A percentile compares a stretch with the other conserved stretches of the same genome.
Evolutionary conservation across 169 alveolate genomes (phyloP).

Genomic region (Theileria equi): DNA sequence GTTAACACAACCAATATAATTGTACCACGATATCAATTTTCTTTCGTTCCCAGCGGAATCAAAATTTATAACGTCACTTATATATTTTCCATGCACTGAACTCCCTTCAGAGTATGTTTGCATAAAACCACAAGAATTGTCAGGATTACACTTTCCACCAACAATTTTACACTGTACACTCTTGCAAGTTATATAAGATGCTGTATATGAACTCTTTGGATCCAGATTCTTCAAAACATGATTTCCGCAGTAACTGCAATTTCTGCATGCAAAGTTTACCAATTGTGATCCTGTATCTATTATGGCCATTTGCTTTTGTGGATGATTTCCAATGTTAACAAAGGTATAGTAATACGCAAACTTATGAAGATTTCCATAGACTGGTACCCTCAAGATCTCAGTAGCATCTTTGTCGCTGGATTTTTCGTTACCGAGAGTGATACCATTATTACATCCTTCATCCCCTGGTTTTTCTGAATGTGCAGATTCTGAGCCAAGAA

Average conservation of each 20-base stretch:
- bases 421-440: no score
- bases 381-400: background rate
- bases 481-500: no score
- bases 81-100: constrained; percentile 58
- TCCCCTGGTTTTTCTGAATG: no score
- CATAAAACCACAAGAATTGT: constrained; percentile 49
- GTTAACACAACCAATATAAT: constrained; percentile 53
- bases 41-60: constrained; percentile 14
- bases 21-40: background rate
- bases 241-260: constrained; percentile 65
- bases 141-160: constrained; percentile 25
- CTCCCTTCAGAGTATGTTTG: constrained; percentile 71
- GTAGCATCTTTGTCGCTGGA: no score
- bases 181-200: constrained; percentile 44
- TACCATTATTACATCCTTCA: no score
- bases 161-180: constrained; percentile 33
- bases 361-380: constrained; percentile 73
- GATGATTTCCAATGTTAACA: constrained; percentile 69
- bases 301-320: constrained; percentile 55
- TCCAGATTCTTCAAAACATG: constrained; percentile 60
- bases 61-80: constrained; percentile 52
- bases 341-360: constrained; percentile 67
- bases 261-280: constrained; percentile 57
- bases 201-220: constrained; percentile 48
- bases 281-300: constrained; percentile 76